Base-by-base conservation (phyloP, 148 eudicot genomes). In the Spergularia bocconei region DNA sequence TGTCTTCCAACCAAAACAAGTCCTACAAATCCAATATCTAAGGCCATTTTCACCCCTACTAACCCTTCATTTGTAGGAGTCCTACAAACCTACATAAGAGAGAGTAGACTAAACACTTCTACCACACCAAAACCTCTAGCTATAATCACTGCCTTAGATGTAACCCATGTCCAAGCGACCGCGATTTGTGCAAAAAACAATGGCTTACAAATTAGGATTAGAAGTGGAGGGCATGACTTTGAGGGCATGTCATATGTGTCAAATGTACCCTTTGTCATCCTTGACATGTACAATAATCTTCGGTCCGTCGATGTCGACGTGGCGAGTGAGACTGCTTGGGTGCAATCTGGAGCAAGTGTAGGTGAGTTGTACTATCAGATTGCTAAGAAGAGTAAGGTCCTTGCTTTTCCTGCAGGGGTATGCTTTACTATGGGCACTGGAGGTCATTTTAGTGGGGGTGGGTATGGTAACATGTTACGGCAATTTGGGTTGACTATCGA, bases 141-240 rank as follows among this genome's bases (percentile, higher is more conserved):
- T 50, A 76, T 83, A 33, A 67, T 83, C 20, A 67, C 82, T 0
- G 82, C 82, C 47, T 61, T 15, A 50, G 80, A 83, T 63, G 79
- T 75, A 7, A 72, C 82, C 10, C 85, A 83, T 20, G 77, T 79
- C 56, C 85, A 79, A 72, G 77, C 80, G 7, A 79, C 85, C 20
- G 44, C 79, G 8, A 16, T 68, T 14, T 83, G 85, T 11, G 82
- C 85, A 4, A 72, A 73, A 21, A 2, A 65, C 1, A 71, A 19
- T 56, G 68, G 77, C 3, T 20, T 82, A 16, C 65, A 79, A 33
- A 20, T 82, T 11, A 71, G 85, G 48, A 76, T 82, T 16, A 60
- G 82, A 59, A 82, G 85, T 38, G 85, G 85, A 2, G 85, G 85
- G 2, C 85, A 82, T 41, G 85, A 82, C 53, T 82, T 70, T n/a